Percentiles rank a stretch among this genome's conserved stretches.
These are phyloP conservation scores for Melanogaster broomeanus DNA, from an alignment of 768 basidiomycete species.

Conservation along the genomic window DNA sequence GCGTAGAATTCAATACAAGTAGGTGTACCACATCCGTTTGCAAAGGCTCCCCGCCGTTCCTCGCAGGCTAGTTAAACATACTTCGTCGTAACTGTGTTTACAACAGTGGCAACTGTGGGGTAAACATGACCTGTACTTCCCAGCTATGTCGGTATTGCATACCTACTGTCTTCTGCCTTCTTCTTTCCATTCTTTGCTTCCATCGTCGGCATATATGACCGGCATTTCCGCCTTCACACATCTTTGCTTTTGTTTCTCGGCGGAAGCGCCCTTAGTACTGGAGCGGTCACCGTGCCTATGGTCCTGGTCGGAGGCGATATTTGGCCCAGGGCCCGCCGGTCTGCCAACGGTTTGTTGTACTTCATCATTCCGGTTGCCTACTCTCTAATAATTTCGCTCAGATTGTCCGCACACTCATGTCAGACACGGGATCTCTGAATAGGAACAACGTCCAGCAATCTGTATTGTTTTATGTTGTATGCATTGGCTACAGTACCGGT, in stretches of 20 bases:
- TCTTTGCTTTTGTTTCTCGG: constrained; percentile 46
- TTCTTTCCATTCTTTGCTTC: no score
- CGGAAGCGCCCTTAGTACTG: constrained; percentile 50
- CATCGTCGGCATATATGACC: constrained; percentile 52
- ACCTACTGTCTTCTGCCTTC: no score
- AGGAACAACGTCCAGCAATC: constrained; percentile 46
- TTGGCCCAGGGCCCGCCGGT: constrained; percentile 51
- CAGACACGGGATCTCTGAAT: constrained; percentile 45
- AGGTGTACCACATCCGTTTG: no score
- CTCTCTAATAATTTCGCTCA: no score
- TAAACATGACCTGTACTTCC: constrained; percentile 16
- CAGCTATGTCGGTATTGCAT: no score
- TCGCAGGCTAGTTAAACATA: no score
- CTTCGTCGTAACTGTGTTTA: no score
- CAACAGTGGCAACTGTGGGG: background rate
- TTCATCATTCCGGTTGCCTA: background rate
- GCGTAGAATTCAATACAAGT: no score
- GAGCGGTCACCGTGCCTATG: constrained; percentile 45
- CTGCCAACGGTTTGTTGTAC: constrained; percentile 32
- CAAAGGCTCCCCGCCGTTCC: no score
- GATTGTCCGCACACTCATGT: constrained; percentile 35
- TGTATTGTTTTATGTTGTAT: constrained; percentile 44
- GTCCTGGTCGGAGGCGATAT: constrained; percentile 47
- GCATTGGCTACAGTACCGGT: constrained; percentile 42
- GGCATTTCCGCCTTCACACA: constrained; percentile 47